A percentile compares a stretch with the other conserved stretches of the same genome.
Conservation (phyloP, 305 asterid species). For the Fraxinus paxiana region DNA sequence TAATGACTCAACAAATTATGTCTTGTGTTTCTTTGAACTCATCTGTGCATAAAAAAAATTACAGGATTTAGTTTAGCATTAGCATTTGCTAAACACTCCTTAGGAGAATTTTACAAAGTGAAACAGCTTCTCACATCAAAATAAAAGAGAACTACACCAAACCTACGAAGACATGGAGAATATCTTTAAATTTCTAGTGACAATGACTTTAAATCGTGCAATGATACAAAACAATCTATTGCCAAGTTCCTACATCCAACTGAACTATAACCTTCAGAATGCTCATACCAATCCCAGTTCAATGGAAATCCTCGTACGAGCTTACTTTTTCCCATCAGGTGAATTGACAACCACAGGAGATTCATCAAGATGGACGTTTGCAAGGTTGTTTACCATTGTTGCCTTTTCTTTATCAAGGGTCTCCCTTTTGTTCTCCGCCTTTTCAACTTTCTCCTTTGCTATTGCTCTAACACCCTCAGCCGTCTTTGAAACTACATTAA, state of each 20-base stretch:
- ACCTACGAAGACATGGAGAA: neutral
- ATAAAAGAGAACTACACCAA: neutral
- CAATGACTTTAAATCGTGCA: neutral
- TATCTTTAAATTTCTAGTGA: neutral
- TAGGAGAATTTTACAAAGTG: neutral
- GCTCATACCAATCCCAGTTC: neutral
- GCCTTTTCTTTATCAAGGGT: slow-evolving; percentile 22
- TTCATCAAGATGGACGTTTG: slow-evolving; percentile 29
- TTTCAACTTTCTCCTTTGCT: slow-evolving; percentile 50
- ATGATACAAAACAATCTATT: neutral
- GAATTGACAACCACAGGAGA: slow-evolving; percentile 18
- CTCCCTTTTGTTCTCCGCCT: slow-evolving; percentile 39
- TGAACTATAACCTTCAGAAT: neutral
- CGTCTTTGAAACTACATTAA: slow-evolving; percentile 39
- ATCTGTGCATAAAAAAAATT: neutral
- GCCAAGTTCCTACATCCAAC: neutral
- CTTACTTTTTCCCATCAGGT: slow-evolving; percentile 14
- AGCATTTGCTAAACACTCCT: neutral
- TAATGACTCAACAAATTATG: slow-evolving; percentile 1
- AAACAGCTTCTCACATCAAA: neutral
- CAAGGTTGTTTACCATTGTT: slow-evolving; percentile 26
- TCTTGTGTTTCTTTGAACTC: neutral
- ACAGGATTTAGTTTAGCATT: neutral
- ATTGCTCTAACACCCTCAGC: slow-evolving; percentile 47
- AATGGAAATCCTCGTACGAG: slow-evolving; percentile 2